A percentile compares a stretch with the other conserved stretches of the same genome.
phyloP scores from a whole-genome alignment of 1,284 basidiomycete species.

The Ceratobasidium sp. region DNA sequence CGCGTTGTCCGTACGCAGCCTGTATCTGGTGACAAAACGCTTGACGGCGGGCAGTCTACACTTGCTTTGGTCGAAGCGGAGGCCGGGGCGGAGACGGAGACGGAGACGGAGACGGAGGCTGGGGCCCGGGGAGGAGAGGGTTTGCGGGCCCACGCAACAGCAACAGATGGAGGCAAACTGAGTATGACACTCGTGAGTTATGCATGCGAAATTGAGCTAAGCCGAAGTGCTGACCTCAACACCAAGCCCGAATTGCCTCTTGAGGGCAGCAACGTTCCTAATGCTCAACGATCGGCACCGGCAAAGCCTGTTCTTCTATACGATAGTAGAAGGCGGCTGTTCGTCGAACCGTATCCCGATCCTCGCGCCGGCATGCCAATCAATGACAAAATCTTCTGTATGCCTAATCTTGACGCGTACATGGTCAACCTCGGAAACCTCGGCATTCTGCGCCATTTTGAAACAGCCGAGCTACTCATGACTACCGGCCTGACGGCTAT shows the following conservation, averaged over 20 bases:
- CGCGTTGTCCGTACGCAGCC: neutral
- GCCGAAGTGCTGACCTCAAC: neutral
- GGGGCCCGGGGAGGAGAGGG: neutral
- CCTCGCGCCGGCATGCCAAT: neutral
- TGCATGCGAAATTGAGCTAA: neutral
- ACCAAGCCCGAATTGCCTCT: no score
- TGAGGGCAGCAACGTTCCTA: no score
- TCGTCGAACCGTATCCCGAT: neutral
- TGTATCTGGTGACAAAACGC: neutral
- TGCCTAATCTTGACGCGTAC: neutral
- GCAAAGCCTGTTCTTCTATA: neutral
- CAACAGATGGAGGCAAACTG: neutral
- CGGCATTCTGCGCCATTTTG: neutral
- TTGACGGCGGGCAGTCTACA: neutral
- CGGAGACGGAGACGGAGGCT: neutral
- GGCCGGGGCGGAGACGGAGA: neutral
- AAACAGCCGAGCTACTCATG: slow-evolving; percentile 5
- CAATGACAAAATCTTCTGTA: neutral
- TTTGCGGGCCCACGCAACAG: no score
- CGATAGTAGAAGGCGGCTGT: neutral
- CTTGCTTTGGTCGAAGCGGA: no score
- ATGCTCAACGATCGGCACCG: neutral
- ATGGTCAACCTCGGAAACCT: neutral
- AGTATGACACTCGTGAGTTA: neutral
- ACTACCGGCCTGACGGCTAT: neutral